Evolutionary conservation across 306 rosid genomes (phyloP).

Genomic region (Trifolium repens): DNA sequence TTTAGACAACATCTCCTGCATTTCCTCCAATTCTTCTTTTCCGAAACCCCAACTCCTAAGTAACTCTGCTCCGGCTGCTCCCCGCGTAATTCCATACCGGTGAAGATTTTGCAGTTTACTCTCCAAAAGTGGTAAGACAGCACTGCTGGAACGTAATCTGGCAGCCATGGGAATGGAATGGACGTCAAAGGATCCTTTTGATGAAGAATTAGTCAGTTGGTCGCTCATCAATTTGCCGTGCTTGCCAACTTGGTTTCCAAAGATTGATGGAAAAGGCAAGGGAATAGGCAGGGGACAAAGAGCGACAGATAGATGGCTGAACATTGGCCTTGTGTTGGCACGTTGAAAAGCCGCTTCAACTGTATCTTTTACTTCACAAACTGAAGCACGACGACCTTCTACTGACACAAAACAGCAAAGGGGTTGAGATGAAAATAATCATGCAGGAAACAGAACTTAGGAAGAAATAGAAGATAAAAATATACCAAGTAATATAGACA

Average conservation of each 20-base stretch:
- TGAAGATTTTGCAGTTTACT: slow-evolving; percentile 64
- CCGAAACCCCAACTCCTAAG: slow-evolving; percentile 80
- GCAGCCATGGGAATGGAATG: slow-evolving; percentile 87
- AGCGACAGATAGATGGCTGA: slow-evolving; percentile 73
- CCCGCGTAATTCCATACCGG: slow-evolving; percentile 62
- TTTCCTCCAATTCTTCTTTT: slow-evolving; percentile 77
- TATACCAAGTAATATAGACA: neutral
- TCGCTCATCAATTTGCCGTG: slow-evolving; percentile 61
- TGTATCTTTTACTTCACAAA: slow-evolving; percentile 55
- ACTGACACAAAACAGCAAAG: slow-evolving; percentile 31
- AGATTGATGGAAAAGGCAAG: slow-evolving; percentile 87
- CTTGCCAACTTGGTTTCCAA: slow-evolving; percentile 66
- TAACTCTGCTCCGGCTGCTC: slow-evolving; percentile 68
- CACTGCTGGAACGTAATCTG: slow-evolving; percentile 80
- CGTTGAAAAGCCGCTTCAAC: slow-evolving; percentile 62
- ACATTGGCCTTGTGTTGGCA: slow-evolving; percentile 65
- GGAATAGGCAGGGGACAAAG: slow-evolving; percentile 88
- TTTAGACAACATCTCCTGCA: slow-evolving; percentile 79
- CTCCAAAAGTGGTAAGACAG: slow-evolving; percentile 73
- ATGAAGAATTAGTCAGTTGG: slow-evolving; percentile 48
- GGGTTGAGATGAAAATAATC: slow-evolving; percentile 15
- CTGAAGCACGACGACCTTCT: slow-evolving; percentile 68
- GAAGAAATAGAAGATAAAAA: slow-evolving; percentile 32
- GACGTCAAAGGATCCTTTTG: slow-evolving; percentile 79
- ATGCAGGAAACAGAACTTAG: slow-evolving; percentile 22